phyloP scores from a whole-genome alignment of 129 eudicot species.

The Erigeron canadensis region DNA sequence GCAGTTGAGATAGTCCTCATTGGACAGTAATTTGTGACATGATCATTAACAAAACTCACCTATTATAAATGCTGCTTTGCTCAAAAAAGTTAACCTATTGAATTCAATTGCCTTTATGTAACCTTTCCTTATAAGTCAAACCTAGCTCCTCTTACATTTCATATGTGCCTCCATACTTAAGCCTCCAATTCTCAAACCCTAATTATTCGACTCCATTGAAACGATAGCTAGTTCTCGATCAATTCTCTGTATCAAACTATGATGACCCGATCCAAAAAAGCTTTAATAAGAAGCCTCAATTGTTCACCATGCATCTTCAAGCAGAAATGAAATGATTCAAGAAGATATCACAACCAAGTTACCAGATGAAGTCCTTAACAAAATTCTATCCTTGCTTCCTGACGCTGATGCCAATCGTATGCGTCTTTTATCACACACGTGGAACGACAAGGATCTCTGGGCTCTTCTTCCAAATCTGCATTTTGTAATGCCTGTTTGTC shows the following conservation, averaged over 20 bases:
- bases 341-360: background rate
- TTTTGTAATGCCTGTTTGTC: background rate
- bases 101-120: no score
- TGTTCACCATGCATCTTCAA: background rate
- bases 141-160: background rate
- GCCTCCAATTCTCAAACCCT: background rate
- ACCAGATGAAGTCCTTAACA: background rate
- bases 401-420: background rate
- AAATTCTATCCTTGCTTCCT: background rate
- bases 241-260: background rate
- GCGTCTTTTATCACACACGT: background rate
- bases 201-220: background rate
- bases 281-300: background rate
- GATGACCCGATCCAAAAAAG: background rate
- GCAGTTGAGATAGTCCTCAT: no score
- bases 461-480: constrained; percentile 21
- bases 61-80: no score
- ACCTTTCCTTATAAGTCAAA: no score
- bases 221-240: background rate
- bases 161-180: background rate
- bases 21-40: no score
- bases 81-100: no score
- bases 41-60: no score
- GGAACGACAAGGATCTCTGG: background rate
- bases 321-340: background rate